phyloP scores from a whole-genome alignment of 2,329 filamentous ascomycete genomes.

The Ophiocordyceps camponoti-saundersi region DNA sequence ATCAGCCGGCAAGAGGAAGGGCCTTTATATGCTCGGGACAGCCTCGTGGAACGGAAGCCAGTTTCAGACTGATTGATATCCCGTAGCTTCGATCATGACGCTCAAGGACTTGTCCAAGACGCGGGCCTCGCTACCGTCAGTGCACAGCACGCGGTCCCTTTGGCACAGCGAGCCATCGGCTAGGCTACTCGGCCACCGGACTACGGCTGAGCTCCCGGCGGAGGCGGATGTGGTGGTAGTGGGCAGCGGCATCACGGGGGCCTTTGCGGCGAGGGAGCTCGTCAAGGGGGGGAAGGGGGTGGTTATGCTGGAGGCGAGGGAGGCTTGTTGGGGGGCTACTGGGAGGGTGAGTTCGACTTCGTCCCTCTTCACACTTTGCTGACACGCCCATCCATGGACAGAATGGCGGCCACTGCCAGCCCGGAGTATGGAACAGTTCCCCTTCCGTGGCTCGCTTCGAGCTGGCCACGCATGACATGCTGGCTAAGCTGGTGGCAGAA shows the following conservation, averaged over 20 bases:
- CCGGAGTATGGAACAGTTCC: slow-evolving; percentile 43
- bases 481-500: slow-evolving; percentile 38
- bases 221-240: slow-evolving; percentile 53
- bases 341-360: slow-evolving; percentile 41
- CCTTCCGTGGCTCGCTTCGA: slow-evolving; percentile 54
- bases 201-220: slow-evolving; percentile 44
- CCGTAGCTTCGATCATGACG: slow-evolving; percentile 11
- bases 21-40: too few species aligned
- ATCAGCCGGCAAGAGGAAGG: too few species aligned
- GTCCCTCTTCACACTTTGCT: not conserved
- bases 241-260: slow-evolving; percentile 62
- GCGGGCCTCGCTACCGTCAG: slow-evolving; percentile 40
- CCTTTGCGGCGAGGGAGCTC: slow-evolving; percentile 50
- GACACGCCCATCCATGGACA: slow-evolving; percentile 11
- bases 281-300: slow-evolving; percentile 35
- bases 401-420: slow-evolving; percentile 63
- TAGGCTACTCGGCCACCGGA: slow-evolving; percentile 48
- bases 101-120: not conserved
- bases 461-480: slow-evolving; percentile 45
- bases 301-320: slow-evolving; percentile 60
- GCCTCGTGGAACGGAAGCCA: too few species aligned
- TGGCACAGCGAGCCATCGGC: slow-evolving; percentile 56
- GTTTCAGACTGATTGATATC: not conserved
- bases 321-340: slow-evolving; percentile 71
- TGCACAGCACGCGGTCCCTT: slow-evolving; percentile 46